phyloP scores from a whole-genome alignment of 108 stramenopile species.

The Aurantiochytrium sp. region DNA sequence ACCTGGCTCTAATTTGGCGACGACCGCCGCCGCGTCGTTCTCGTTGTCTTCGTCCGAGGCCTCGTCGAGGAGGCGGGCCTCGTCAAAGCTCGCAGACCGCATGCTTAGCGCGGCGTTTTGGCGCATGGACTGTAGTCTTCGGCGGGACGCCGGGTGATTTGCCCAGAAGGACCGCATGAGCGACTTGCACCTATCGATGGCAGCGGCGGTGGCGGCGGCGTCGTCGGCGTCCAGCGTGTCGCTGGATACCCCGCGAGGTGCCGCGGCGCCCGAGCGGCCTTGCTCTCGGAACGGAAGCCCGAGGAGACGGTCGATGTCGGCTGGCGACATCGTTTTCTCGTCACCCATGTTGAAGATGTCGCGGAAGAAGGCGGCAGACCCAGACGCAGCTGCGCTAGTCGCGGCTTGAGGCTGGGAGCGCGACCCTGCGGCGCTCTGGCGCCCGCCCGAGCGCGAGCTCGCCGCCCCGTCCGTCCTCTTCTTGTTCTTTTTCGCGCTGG shows the following conservation, averaged over 20 bases:
- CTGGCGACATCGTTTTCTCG: not conserved
- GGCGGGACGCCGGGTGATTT: not conserved
- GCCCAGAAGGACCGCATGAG: not conserved
- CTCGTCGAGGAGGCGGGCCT: not conserved
- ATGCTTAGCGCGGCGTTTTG: not conserved
- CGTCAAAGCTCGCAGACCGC: not conserved
- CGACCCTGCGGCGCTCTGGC: no score
- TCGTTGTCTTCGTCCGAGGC: not conserved
- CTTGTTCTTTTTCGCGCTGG: not conserved
- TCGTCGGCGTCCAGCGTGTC: not conserved
- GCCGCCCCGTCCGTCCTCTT: not conserved
- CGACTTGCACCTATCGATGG: not conserved
- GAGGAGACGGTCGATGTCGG: not conserved
- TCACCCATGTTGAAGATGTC: not conserved
- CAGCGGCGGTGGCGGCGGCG: not conserved
- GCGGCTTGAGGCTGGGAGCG: no score
- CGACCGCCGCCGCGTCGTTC: not conserved
- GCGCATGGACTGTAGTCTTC: not conserved
- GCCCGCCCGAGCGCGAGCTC: not conserved
- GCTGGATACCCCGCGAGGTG: not conserved
- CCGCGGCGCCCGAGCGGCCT: not conserved
- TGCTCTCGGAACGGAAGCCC: not conserved
- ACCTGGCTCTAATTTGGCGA: not conserved
- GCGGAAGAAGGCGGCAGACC: not conserved
- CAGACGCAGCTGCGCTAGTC: not conserved